Base-by-base conservation (phyloP, 805 yeast genomes). In the Metschnikowia anglica region DNA sequence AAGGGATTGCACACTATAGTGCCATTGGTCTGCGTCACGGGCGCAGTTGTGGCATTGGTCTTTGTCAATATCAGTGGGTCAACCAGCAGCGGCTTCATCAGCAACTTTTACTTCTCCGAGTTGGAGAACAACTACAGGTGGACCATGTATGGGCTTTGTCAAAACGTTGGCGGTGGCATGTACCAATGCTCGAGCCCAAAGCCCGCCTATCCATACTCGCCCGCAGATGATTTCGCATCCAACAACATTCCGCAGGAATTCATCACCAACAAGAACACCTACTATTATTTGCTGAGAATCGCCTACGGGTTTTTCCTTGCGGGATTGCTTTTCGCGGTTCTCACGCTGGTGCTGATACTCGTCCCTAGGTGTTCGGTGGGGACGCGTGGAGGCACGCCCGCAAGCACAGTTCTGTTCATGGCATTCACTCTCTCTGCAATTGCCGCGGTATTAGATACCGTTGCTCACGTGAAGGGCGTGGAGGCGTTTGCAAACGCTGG, bases 241-340 rank as follows among this genome's bases (percentile, higher is more conserved):
- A 10, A 30, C 10, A 34, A 42, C 9, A 83, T 38, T 17, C 95
- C 95, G 19, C 26, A 58, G 2, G 65, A 66, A 19, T 81, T 88
- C 53, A 53, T 67, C 39, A 52, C 62, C 24, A 60, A 73, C 59
- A 71, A 78, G 49, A 68, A 75, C 51, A 65, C 76, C 31, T 82
- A 75, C 62, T 88, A 73, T 66, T 83, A 81, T 64, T 64, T 83
- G 56, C 75, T 88, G 15, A 77, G 91, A 52, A 49, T 55, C 31
- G 55, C 62, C 15, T 64, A 56, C 46, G 63, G 61, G 9, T 58
- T 61, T 39, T 55, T 55, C 39, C 40, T 63, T 37, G 76, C 83
- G 55, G 81, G 80, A 7, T 82, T 79, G 74, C 79, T 85, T 2
- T 81, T 84, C 68, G 64, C 76, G 55, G 56, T 76, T 3, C 34